These are phyloP conservation scores for Dictyophora rubrovolvata DNA, from an alignment of 768 basidiomycete genomes.

Conservation along the genomic window DNA sequence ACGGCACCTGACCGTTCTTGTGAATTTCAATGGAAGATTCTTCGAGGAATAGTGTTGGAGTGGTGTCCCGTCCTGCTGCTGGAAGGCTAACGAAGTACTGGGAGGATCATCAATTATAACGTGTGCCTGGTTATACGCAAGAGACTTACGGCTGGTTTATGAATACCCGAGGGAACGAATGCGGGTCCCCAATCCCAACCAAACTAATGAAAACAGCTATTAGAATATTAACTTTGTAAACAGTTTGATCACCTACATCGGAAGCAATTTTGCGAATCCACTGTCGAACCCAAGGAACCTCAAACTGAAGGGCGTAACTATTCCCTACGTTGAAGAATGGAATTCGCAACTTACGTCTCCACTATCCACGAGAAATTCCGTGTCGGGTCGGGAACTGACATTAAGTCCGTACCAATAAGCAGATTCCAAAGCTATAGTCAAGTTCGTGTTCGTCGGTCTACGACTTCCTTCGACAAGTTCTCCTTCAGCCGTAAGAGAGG, in stretches of 20 bases:
- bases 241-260: conserved; percentile 19
- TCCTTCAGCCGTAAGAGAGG: conserved; percentile 16
- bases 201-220: conserved; percentile 20
- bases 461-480: background rate
- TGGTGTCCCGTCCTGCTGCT: background rate
- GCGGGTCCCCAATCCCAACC: conserved; percentile 60
- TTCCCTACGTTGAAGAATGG: background rate
- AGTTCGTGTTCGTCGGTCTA: conserved; percentile 25
- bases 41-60: conserved; percentile 33
- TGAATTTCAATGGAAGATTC: conserved; percentile 46
- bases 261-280: conserved; percentile 42
- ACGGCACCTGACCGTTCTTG: conserved; percentile 39
- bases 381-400: conserved; percentile 38
- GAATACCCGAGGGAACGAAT: conserved; percentile 45
- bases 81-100: conserved; percentile 6
- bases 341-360: background rate
- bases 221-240: background rate
- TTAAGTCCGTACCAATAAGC: conserved; percentile 45
- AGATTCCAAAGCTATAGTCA: conserved; percentile 44
- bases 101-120: background rate
- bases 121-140: background rate
- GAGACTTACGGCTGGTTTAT: conserved; percentile 34
- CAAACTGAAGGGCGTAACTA: conserved; percentile 33
- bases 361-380: conserved; percentile 32
- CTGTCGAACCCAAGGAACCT: conserved; percentile 37